A percentile compares a stretch with the other conserved stretches of the same genome.
These are phyloP conservation scores for Tricholoma matsutake DNA, from an alignment of 768 basidiomycete genomes.

Conservation along the genomic window DNA sequence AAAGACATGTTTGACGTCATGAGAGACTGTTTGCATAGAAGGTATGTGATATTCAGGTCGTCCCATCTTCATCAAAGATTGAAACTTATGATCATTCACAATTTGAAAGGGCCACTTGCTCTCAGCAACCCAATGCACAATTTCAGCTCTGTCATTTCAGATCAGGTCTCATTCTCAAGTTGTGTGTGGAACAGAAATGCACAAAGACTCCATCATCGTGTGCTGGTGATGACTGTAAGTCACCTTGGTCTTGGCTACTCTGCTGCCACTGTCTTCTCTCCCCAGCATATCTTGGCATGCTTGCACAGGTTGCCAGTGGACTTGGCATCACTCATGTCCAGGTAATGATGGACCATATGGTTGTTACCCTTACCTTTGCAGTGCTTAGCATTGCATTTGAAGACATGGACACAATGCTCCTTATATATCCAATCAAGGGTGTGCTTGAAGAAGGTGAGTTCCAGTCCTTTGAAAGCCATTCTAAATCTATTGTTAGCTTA, in stretches of 20 bases:
- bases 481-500: conserved; percentile 8
- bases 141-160: conserved; percentile 18
- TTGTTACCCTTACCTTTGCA: conserved; percentile 11
- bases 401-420: conserved; percentile 17
- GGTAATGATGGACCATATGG: conserved; percentile 13
- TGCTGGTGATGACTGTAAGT: conserved; percentile 25
- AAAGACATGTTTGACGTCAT: conserved; percentile 29
- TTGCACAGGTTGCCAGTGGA: conserved; percentile 29
- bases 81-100: conserved; percentile 28
- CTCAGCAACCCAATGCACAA: too few species aligned
- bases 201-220: conserved; percentile 18
- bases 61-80: conserved; percentile 30
- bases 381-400: conserved; percentile 19
- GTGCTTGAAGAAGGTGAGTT: conserved; percentile 24
- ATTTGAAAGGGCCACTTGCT: conserved; percentile 29
- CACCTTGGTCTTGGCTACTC: conserved; percentile 19
- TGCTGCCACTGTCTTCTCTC: conserved; percentile 22
- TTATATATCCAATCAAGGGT: conserved; percentile 17
- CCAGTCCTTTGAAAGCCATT: conserved; percentile 22
- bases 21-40: conserved; percentile 23
- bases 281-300: conserved; percentile 26
- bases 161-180: not conserved
- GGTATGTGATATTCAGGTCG: conserved; percentile 31
- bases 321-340: conserved; percentile 20
- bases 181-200: not conserved